Evolutionary conservation across 352 stramenopile species (phyloP), one percentile per base, ranked within the genome.

Genomic region (Thraustochytrium striatum): DNA sequence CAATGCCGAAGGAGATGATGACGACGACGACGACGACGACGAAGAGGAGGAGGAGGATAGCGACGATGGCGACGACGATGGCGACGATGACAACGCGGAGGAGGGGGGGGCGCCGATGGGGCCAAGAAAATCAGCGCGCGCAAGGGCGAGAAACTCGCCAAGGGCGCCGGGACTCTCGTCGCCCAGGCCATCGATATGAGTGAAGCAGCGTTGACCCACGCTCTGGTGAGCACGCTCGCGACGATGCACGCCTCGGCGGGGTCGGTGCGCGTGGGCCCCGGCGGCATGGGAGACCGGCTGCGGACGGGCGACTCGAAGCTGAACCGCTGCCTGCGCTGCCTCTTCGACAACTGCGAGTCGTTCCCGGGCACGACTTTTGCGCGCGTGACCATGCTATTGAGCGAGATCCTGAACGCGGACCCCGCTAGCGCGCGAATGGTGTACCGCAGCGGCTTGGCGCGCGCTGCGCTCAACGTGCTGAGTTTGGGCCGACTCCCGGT

Each of bases 251-350:
- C 8, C 5, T 3, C 30, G 13, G 52, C 13, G 3, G 39, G 68
- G 28, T 72, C 30, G 13, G 8, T 19, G 35, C 25, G 69, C 11
- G 16, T 9, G 35, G 30, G 69, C 9, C 16, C 35, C 8, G 69
- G 69, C 8, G 69, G 69, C 11, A 79, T 79, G 69, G 72, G 69
- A 47, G 69, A 79, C 43, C 32, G 69, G 13, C 55, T 79, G n/a
- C 69, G 69, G 5, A 19, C 7, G 2, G 16, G 0, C 11, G 36
- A 69, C 36, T 79, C 69, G 0, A 79, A 79, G 47, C 69, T 79
- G 3, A 55, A n/a, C 52, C 0, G 16, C 16, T 79, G 69, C 30
- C 69, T 79, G 5, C 50, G 52, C 13, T 3, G 44, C 21, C 55
- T 79, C 25, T 79, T 79, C 72, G 69, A 79, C 69, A 79, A 79